Base-by-base conservation (phyloP, 495 filamentous ascomycete species). In the Penicillium diatomitis region DNA sequence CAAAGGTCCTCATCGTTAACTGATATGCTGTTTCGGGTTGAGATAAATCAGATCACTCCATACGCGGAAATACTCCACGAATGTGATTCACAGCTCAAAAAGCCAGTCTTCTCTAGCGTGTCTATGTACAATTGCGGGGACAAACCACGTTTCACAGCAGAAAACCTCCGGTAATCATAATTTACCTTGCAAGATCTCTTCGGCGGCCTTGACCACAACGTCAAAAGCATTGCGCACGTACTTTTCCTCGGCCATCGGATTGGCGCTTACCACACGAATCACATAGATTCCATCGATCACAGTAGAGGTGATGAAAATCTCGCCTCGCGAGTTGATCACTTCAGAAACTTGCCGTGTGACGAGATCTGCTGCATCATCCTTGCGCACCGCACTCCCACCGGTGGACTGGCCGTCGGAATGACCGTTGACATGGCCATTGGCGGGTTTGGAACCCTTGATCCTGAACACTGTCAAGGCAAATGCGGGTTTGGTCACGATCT, bases 401-500 rank as follows among this genome's bases (percentile, higher is more conserved):
- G 41, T 40, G 30, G 62, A 27, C 29, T n/a, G 52, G 2, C 51
- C 65, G 34, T 64, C 64, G 5, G 53, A 20, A 20, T 20, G 20
- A 20, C 20, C 56, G 29, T 45, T 40, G 30, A 62, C 40, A 42
- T n/a, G 52, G 2, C 51, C 65, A 35, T 64, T 65, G 5, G 53
- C 37, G 0, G 46, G 46, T 10, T 56, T 46, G 1, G 60, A 56
- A 39, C 51, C 62, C 58, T 64, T 72, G 8, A 75, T 60, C 2
- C 75, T 77, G 52, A 98, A 83, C 1, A 91, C 88, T 0, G 87
- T 92, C 40, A 98, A 68, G 28, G 79, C 82, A 60, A 95, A 98
- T 4, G 71, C 79, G 3, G 91, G 87, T 43, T 77, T 78, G 0
- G 85, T 82, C 28, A 94, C 61, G 27, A 96, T 80, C 61, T 80